Conservation (phyloP, 768 basidiomycete genomes). For the Dictyophora rubrovolvata region DNA sequence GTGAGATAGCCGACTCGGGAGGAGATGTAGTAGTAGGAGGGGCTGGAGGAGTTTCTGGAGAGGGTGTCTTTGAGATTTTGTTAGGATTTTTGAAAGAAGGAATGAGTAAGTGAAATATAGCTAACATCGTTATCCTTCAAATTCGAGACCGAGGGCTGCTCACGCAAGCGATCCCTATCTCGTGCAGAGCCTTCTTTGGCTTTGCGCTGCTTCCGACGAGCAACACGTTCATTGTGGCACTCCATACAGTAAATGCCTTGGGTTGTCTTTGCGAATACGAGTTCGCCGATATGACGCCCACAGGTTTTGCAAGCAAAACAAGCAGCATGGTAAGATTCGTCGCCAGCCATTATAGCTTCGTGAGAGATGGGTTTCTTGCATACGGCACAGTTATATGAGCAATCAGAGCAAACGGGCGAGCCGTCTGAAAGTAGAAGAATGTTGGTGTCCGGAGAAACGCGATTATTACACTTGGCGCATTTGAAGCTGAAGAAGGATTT, state of each 20-base stretch:
- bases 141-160: background rate
- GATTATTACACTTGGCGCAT: constrained; percentile 89
- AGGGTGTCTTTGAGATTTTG: background rate
- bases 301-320: constrained; percentile 99
- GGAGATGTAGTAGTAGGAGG: background rate
- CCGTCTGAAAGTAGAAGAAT: constrained; percentile 95
- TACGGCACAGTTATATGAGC: constrained; percentile 92
- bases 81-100: background rate
- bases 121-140: constrained; percentile 8
- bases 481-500: constrained; percentile 48
- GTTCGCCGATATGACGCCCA: constrained; percentile 88
- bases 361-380: constrained; percentile 92
- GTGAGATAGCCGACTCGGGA: constrained; percentile 5
- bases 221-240: constrained; percentile 96
- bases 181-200: constrained; percentile 11
- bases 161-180: constrained; percentile 4
- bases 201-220: constrained; percentile 77
- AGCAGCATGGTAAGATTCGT: constrained; percentile 96
- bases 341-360: constrained; percentile 99
- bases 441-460: constrained; percentile 94
- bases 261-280: constrained; percentile 96
- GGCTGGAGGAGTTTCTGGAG: background rate
- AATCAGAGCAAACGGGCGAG: constrained; percentile 89
- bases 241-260: constrained; percentile 99
- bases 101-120: background rate